Evolutionary conservation across 805 yeast genomes (phyloP), one percentile per base, ranked within the genome.

Genomic region (Saccharomyces jurei): DNA sequence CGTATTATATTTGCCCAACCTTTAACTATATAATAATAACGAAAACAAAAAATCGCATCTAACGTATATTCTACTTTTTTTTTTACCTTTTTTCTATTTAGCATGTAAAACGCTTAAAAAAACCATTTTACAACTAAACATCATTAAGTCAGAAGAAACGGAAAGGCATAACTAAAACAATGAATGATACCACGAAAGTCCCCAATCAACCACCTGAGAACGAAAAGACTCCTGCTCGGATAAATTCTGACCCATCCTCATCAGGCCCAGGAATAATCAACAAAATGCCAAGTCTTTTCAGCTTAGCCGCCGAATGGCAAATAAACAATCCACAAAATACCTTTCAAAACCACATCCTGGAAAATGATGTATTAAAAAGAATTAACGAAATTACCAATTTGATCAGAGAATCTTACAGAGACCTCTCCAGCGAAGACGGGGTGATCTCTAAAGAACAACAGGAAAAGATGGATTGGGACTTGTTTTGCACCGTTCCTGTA

Each of bases 381-480:
- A 54, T 64, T 17, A 57, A 53, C 36, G 58, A 59, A 26, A 58
- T 56, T 30, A 62, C 63, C 11, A 50, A 41, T 30, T 32, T 58
- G 26, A 55, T 63, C 48, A 9, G 46, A 52, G 31, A 48, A 50
- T 32, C 9, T 28, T 26, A 32, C 26, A 46, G 58, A 52, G 27
- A 31, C 28, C n/a, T 26, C 55, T 8, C 26, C 55, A 10, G 55
- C 50, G 14, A 52, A 54, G 11, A 54, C 28, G 5, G 56, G 56
- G 52, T 11, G 48, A 49, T 26, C 36, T 56, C 10, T 49, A n/a
- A 27, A 3, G 46, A 36, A 17, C 49, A 50, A 11, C 44, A 53
- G 5, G 58, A 58, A 14, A 56, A 52, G 28, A 50, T 68, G 58
- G 66, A 69, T 41, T 69, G 71, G 73, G 68, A 64, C 31, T 53